Percentiles rank a stretch among this genome's conserved stretches.
Conservation (phyloP, 306 rosid genomes). For the Trifolium dubium region DNA sequence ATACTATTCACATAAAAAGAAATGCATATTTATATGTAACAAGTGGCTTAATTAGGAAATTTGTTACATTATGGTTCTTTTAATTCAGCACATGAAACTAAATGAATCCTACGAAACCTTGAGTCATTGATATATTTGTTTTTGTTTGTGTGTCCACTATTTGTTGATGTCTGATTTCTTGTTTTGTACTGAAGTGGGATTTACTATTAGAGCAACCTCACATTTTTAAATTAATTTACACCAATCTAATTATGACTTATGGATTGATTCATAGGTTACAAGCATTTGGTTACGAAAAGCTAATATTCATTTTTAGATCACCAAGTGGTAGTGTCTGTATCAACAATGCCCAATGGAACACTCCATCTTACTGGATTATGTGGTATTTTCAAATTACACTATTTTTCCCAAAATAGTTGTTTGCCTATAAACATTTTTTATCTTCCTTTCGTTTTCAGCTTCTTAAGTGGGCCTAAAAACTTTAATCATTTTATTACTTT, state of each 20-base stretch:
- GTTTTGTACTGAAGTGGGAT: constrained; percentile 26
- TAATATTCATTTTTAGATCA: neutral
- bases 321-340: constrained; percentile 20
- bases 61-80: too few species aligned
- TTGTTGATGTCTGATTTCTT: neutral
- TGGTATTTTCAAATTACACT: constrained; percentile 6
- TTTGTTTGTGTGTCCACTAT: constrained; percentile 25
- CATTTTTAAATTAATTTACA: neutral
- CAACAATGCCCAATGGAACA: constrained; percentile 1
- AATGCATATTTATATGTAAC: neutral
- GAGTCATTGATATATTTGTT: constrained; percentile 23
- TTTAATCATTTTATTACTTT: neutral
- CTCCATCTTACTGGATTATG: constrained; percentile 24
- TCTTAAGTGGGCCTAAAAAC: neutral
- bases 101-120: neutral
- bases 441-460: neutral
- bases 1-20: constrained; percentile 21
- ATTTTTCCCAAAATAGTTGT: neutral
- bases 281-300: constrained; percentile 33
- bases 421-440: neutral
- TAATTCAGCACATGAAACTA: constrained; percentile 29
- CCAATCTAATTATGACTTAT: neutral
- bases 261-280: constrained; percentile 6
- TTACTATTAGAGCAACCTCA: neutral
- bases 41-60: neutral